These are phyloP conservation scores for Leccinum disarticulatum DNA, from an alignment of 768 basidiomycete species.

Conservation along the genomic window DNA sequence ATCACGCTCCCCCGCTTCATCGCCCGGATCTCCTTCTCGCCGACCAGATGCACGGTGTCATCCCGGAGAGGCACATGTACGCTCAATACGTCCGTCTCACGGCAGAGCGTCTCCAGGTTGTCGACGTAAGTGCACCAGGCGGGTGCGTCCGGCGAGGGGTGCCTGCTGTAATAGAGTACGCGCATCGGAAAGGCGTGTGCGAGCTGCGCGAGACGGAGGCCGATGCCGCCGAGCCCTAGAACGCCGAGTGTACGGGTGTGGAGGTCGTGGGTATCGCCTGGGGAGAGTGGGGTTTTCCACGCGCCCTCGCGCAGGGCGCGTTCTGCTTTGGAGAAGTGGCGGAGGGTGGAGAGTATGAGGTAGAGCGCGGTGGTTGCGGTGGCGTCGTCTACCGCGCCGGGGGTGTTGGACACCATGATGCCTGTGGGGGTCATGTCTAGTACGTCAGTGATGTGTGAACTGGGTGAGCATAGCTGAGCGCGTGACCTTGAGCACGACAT, in stretches of 20 bases:
- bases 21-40: conserved; percentile 70
- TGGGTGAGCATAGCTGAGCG: neutral
- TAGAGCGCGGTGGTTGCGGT: conserved; percentile 89
- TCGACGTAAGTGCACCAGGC: conserved; percentile 79
- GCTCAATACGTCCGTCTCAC: conserved; percentile 77
- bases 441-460: neutral
- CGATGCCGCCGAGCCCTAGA: conserved; percentile 78
- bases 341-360: conserved; percentile 73
- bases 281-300: conserved; percentile 58
- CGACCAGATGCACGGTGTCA: conserved; percentile 73
- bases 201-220: conserved; percentile 66
- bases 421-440: conserved; percentile 9
- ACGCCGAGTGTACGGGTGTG: conserved; percentile 70
- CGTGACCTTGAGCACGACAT: conserved; percentile 66
- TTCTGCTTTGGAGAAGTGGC: conserved; percentile 71
- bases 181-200: conserved; percentile 86
- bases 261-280: conserved; percentile 57
- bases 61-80: conserved; percentile 78
- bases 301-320: conserved; percentile 45
- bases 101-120: conserved; percentile 60
- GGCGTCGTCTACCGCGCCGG: conserved; percentile 86
- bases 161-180: conserved; percentile 76
- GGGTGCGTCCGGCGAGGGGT: conserved; percentile 56
- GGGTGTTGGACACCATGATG: conserved; percentile 84
- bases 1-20: conserved; percentile 79